Conservation (phyloP, 2,329 filamentous ascomycete species). For the Lachnellula willkommii region DNA sequence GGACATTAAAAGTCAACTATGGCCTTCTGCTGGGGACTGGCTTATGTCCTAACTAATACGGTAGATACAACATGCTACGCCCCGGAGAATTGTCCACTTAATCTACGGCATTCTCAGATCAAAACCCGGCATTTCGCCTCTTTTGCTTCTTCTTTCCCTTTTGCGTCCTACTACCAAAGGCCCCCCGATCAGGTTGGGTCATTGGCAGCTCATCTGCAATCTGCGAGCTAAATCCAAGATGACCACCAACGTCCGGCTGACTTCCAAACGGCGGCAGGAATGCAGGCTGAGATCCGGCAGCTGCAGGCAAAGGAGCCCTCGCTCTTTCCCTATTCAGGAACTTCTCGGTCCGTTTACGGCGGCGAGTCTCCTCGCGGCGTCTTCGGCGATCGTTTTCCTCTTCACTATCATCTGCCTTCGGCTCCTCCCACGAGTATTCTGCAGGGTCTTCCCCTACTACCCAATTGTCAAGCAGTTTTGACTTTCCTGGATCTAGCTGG, state of each 20-base stretch:
- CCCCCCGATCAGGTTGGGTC: conserved; percentile 45
- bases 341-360: conserved; percentile 28
- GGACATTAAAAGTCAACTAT: too few relatives aligned
- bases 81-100: too few relatives aligned
- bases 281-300: conserved; percentile 39
- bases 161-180: conserved; percentile 39
- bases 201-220: conserved; percentile 27
- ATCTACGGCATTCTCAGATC: background rate
- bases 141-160: conserved; percentile 40
- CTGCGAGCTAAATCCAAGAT: conserved; percentile 26
- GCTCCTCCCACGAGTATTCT: conserved; percentile 29
- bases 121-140: conserved; percentile 29
- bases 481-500: conserved; percentile 23
- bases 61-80: too few relatives aligned
- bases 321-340: conserved; percentile 23
- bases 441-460: conserved; percentile 32
- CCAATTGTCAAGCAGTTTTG: conserved; percentile 34
- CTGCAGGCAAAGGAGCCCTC: conserved; percentile 7
- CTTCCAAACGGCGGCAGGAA: conserved; percentile 23
- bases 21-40: too few relatives aligned
- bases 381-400: conserved; percentile 18
- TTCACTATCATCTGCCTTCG: conserved; percentile 16
- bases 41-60: too few relatives aligned
- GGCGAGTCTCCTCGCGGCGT: conserved; percentile 24
- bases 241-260: conserved; percentile 18